A percentile compares a stretch with the other conserved stretches of the same genome.
Evolutionary conservation across 1,284 basidiomycete genomes (phyloP).

Genomic region (Ceratobasidium theobromae): DNA sequence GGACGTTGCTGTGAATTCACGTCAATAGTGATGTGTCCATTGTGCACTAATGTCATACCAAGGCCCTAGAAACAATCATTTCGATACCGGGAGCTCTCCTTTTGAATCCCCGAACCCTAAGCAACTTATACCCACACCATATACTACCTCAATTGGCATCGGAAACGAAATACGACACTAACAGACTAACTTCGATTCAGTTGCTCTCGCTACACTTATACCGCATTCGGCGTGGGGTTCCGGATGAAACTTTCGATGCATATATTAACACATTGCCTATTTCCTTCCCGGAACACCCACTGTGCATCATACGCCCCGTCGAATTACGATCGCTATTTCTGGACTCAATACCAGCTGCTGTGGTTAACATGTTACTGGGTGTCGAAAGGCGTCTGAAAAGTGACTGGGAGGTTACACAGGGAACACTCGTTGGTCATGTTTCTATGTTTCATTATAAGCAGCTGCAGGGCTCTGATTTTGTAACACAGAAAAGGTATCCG

Average conservation of each 20-base stretch:
- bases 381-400: constrained; percentile 56
- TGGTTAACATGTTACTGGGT: constrained; percentile 50
- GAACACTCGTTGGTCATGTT: constrained; percentile 44
- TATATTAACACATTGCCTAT: constrained; percentile 74
- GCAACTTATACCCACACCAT: constrained; percentile 32
- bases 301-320: constrained; percentile 46
- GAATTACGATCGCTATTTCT: constrained; percentile 40
- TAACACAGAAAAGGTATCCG: background rate
- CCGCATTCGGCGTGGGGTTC: constrained; percentile 44
- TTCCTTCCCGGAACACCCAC: constrained; percentile 71
- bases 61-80: constrained; percentile 62
- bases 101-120: constrained; percentile 67
- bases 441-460: no score
- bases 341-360: constrained; percentile 53
- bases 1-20: constrained; percentile 49
- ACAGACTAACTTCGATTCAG: constrained; percentile 57
- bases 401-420: constrained; percentile 53
- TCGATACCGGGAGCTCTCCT: constrained; percentile 67
- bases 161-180: constrained; percentile 34
- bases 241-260: constrained; percentile 65
- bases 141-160: constrained; percentile 38
- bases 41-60: constrained; percentile 8
- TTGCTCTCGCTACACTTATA: constrained; percentile 63
- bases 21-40: background rate
- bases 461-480: no score